Evolutionary conservation across 768 basidiomycete species (phyloP).

Genomic region (Macrolepiota dolichaula): DNA sequence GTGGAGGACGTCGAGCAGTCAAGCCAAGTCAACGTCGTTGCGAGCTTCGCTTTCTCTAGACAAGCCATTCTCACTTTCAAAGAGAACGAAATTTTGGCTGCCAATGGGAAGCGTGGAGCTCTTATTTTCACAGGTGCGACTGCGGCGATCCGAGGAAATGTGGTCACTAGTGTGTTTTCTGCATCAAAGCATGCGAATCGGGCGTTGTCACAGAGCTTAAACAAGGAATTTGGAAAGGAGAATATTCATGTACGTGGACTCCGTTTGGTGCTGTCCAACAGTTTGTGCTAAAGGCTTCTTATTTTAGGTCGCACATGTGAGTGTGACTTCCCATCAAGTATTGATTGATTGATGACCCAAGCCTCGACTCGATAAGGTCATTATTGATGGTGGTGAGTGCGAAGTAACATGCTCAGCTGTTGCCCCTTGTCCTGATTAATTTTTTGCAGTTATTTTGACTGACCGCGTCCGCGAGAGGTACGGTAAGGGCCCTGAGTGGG

Average conservation of each 20-base stretch:
- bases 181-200: slow-evolving; percentile 61
- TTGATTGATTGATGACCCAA: background rate
- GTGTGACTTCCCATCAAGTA: background rate
- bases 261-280: slow-evolving; percentile 33
- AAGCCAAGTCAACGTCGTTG: slow-evolving; percentile 51
- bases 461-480: slow-evolving; percentile 22
- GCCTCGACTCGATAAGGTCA: slow-evolving; percentile 34
- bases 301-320: slow-evolving; percentile 7
- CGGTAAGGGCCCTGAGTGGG: slow-evolving; percentile 34
- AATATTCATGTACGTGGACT: slow-evolving; percentile 70
- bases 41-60: slow-evolving; percentile 61
- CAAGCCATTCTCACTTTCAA: slow-evolving; percentile 59
- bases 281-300: background rate
- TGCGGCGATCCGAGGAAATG: slow-evolving; percentile 60
- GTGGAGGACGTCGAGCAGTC: slow-evolving; percentile 51
- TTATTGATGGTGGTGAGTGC: slow-evolving; percentile 62
- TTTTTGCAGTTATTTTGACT: slow-evolving; percentile 29
- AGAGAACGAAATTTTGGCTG: slow-evolving; percentile 44
- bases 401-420: no score
- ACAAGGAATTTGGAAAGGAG: slow-evolving; percentile 70
- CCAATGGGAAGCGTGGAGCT: slow-evolving; percentile 53
- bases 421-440: background rate
- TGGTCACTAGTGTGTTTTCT: slow-evolving; percentile 56
- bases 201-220: slow-evolving; percentile 65
- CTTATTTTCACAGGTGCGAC: slow-evolving; percentile 75